Conservation (phyloP, 1,284 basidiomycete species). For the Boletellus sp. region DNA sequence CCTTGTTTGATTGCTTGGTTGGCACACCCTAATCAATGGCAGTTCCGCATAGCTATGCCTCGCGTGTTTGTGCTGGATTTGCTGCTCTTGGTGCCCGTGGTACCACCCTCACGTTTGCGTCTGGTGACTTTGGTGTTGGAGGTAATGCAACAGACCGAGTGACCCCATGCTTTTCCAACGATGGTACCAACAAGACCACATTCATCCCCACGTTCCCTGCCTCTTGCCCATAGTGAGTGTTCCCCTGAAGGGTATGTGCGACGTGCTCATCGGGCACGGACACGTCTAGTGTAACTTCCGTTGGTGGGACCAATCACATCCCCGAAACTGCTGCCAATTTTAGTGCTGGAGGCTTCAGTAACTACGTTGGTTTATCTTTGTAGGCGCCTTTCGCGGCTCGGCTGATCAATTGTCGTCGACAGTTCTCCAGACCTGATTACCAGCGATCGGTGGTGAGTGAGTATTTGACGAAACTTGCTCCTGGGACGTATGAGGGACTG, state of each 20-base stretch:
- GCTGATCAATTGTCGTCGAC: not conserved
- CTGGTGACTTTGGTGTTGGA: conserved; percentile 72
- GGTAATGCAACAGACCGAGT: conserved; percentile 48
- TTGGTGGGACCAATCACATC: conserved; percentile 55
- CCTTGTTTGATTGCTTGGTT: not conserved
- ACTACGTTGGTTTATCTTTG: conserved; percentile 22
- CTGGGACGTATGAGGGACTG: conserved; percentile 51
- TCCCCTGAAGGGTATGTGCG: not conserved
- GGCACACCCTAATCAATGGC: conserved; percentile 2
- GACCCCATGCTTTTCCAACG: conserved; percentile 64
- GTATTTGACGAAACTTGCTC: conserved; percentile 45
- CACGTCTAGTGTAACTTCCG: conserved; percentile 47
- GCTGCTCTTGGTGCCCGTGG: conserved; percentile 61
- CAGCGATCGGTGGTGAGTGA: conserved; percentile 7
- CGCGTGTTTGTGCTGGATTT: conserved; percentile 59
- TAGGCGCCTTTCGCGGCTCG: not conserved
- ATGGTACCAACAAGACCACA: conserved; percentile 47
- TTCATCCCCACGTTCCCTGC: conserved; percentile 63
- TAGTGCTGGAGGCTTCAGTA: conserved; percentile 65
- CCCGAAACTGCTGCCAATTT: conserved; percentile 55
- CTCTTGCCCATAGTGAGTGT: conserved; percentile 39
- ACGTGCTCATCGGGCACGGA: not conserved
- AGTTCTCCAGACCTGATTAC: conserved; percentile 24
- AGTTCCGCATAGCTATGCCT: conserved; percentile 63
- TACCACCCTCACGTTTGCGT: conserved; percentile 57